Evolutionary conservation across 257 asterid genomes (phyloP).

Genomic region (Jasminum sambac): DNA sequence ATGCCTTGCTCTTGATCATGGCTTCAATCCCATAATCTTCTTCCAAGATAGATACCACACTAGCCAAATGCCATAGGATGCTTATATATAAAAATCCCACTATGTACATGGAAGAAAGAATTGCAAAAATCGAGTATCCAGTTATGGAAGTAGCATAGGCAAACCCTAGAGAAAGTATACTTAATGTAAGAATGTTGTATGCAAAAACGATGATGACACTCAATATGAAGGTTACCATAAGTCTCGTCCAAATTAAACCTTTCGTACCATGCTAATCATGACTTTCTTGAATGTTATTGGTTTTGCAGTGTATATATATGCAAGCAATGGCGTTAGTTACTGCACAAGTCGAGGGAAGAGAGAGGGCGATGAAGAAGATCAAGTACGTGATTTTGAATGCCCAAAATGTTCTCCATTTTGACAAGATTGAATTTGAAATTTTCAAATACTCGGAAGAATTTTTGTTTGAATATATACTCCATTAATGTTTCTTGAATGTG

Average conservation of each 20-base stretch:
- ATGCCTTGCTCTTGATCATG: slow-evolving; percentile 25
- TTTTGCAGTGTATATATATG: neutral
- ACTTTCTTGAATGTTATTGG: slow-evolving; percentile 10
- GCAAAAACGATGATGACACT: slow-evolving; percentile 17
- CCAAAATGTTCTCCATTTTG: neutral
- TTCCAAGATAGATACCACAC: slow-evolving; percentile 35
- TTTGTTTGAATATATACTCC: neutral
- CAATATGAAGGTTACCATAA: slow-evolving; percentile 26
- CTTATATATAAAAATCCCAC: slow-evolving; percentile 27
- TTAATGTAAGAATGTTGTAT: slow-evolving; percentile 9
- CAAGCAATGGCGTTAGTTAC: slow-evolving; percentile 16
- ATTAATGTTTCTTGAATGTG: neutral
- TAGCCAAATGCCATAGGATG: slow-evolving; percentile 35
- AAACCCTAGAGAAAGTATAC: neutral
- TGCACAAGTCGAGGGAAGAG: slow-evolving; percentile 17
- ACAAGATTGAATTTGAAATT: slow-evolving; percentile 13
- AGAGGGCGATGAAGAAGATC: slow-evolving; percentile 27
- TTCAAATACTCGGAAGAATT: neutral
- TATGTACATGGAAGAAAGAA: neutral
- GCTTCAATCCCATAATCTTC: slow-evolving; percentile 30
- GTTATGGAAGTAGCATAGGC: neutral
- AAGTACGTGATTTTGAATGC: slow-evolving; percentile 16
- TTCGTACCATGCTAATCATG: slow-evolving; percentile 13
- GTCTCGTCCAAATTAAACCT: slow-evolving; percentile 29
- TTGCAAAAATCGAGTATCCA: neutral